Evolutionary conservation across 768 basidiomycete species (phyloP).

Genomic region (Kwoniella sp.): DNA sequence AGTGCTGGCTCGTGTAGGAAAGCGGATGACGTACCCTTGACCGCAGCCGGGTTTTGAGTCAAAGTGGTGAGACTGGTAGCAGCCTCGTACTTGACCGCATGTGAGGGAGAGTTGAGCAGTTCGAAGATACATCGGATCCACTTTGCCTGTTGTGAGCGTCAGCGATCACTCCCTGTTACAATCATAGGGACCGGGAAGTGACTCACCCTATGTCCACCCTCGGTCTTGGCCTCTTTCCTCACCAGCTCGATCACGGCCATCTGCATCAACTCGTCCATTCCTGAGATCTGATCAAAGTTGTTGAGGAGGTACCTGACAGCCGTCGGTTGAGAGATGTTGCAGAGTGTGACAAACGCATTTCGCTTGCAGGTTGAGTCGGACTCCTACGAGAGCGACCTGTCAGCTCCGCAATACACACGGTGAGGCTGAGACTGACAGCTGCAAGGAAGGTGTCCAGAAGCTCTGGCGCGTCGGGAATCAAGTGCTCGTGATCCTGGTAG

Average conservation of each 20-base stretch:
- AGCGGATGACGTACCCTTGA: conserved; percentile 65
- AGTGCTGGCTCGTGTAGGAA: not conserved
- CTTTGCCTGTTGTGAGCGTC: conserved; percentile 59
- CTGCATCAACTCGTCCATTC: conserved; percentile 86
- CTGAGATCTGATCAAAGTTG: conserved; percentile 75
- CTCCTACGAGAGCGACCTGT: conserved; percentile 54
- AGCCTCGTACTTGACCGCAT: conserved; percentile 96
- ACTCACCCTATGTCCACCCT: conserved; percentile 74
- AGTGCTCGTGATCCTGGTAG: conserved; percentile 86
- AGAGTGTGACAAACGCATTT: conserved; percentile 93
- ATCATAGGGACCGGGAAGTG: too few relatives aligned
- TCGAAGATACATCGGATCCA: conserved; percentile 94
- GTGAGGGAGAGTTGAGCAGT: conserved; percentile 78
- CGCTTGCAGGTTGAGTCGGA: conserved; percentile 93
- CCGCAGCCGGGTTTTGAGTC: conserved; percentile 90
- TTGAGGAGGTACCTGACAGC: conserved; percentile 86
- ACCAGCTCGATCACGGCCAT: conserved; percentile 95
- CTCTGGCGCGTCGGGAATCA: conserved; percentile 94
- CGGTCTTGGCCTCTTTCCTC: conserved; percentile 77
- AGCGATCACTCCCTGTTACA: conserved; percentile 1
- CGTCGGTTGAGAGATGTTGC: conserved; percentile 69
- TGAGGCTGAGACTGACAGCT: conserved; percentile 57
- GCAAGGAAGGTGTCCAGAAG: conserved; percentile 92
- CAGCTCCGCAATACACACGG: not conserved
- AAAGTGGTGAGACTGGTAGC: conserved; percentile 89